phyloP scores from a whole-genome alignment of 192 early-diverging fungal species.

The Chytriomyces sp. region DNA sequence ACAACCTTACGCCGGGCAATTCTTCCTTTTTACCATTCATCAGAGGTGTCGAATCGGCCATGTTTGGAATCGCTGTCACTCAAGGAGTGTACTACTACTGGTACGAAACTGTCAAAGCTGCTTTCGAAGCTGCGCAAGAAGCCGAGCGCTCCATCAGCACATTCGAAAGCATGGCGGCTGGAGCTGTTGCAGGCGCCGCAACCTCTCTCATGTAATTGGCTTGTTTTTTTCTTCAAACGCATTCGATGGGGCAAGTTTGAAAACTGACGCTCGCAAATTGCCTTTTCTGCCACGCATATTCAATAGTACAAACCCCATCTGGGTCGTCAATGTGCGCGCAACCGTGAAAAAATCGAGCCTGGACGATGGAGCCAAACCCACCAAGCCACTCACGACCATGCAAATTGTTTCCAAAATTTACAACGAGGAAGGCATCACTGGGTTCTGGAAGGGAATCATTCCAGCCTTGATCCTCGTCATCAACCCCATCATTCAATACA shows the following conservation, averaged over 20 bases:
- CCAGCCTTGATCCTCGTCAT: constrained; percentile 97
- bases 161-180: constrained; percentile 88
- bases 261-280: neutral
- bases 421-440: constrained; percentile 82
- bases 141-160: constrained; percentile 73
- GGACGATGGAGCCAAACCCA: constrained; percentile 58
- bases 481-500: constrained; percentile 99
- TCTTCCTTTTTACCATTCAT: neutral
- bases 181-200: constrained; percentile 80
- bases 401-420: constrained; percentile 78
- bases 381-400: constrained; percentile 40
- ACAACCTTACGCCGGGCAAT: constrained; percentile 1
- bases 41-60: constrained; percentile 90
- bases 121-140: constrained; percentile 71
- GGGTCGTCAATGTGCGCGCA: constrained; percentile 95
- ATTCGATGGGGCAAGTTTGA: no score
- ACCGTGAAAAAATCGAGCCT: constrained; percentile 72
- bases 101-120: constrained; percentile 87
- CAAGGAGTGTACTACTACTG: constrained; percentile 77
- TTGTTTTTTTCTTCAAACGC: no score
- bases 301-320: constrained; percentile 95
- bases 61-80: constrained; percentile 96
- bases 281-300: constrained; percentile 62
- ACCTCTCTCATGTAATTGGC: constrained; percentile 37
- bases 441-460: constrained; percentile 90